Percentiles rank a stretch among this genome's conserved stretches.
Conservation (phyloP, 192 early-diverging fungal species). For the Coemansia sp. region DNA sequence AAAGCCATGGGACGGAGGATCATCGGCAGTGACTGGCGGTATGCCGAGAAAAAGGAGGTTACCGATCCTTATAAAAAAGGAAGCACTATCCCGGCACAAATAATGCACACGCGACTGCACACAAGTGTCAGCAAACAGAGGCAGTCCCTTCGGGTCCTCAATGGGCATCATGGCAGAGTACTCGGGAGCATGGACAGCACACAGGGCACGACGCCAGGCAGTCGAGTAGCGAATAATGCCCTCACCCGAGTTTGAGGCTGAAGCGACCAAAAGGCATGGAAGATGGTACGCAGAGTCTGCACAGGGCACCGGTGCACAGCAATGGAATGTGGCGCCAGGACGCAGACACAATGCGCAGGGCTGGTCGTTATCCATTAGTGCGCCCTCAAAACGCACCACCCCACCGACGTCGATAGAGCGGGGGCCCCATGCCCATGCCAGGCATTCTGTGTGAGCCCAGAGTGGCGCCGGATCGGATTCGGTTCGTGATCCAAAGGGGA, state of each 20-base stretch:
- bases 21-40: neutral
- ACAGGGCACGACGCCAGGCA: constrained; percentile 45
- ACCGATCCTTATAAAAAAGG: constrained; percentile 1
- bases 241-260: neutral
- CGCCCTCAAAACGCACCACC: constrained; percentile 34
- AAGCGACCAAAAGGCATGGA: constrained; percentile 30
- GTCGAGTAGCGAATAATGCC: constrained; percentile 27
- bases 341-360: constrained; percentile 29
- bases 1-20: neutral
- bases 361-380: constrained; percentile 10
- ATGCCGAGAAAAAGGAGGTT: constrained; percentile 13
- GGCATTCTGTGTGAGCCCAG: constrained; percentile 48
- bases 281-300: constrained; percentile 37
- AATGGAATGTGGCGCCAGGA: constrained; percentile 36
- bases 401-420: constrained; percentile 9
- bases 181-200: constrained; percentile 27
- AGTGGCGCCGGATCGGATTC: neutral
- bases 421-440: constrained; percentile 53
- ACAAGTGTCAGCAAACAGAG: constrained; percentile 12
- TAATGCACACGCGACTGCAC: constrained; percentile 9
- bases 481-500: constrained; percentile 10
- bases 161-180: constrained; percentile 43
- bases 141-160: constrained; percentile 7
- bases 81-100: neutral
- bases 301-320: constrained; percentile 46